Evolutionary conservation across 768 basidiomycete genomes (phyloP), one percentile per base, ranked within the genome.

Genomic region (Leccinum fibrillosum): DNA sequence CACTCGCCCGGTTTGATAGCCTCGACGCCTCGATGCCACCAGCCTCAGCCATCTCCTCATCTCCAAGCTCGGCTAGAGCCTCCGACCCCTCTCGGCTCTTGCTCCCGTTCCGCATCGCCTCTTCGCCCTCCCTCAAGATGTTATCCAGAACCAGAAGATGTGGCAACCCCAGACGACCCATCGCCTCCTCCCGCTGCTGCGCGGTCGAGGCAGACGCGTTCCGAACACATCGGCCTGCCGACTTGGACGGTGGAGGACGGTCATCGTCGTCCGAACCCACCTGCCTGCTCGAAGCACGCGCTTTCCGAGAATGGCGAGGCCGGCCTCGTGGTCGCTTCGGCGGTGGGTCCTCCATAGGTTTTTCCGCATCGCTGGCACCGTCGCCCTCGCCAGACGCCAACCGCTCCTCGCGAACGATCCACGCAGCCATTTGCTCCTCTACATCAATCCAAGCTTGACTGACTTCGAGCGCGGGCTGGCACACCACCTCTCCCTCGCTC

Each of bases 101-200:
- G n/a, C 59, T 50, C 52, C 21, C 35, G 17, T 49, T 48, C 28
- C 19, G 37, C 44, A 21, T 58, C 44, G 56, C 62, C 44, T 73
- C 70, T 28, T 69, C 74, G 2, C 55, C 64, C 3, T 72, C 72
- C 26, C 72, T 64, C 28, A 79, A 47, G 5, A 80, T 65, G 17
- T 60, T 54, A 35, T 81, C 76, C 42, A 81, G 58, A 12, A 69
- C 74, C 39, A 62, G 47, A 3, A 81, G 60, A 48, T 73, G 73
- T 0, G 62, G 52, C 1, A 53, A 53, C 23, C 71, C 74, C 39
- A 81, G 55, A n/a, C 49, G 52, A 26, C 51, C 54, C 54, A 76
- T 64, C 56, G 67, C 44, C 44, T 69, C 74, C 49, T 75, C 74
- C 1, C 62, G 64, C 28, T 49, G 49, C 9, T 37, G 51, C 8